Evolutionary conservation across 768 basidiomycete genomes (phyloP), one percentile per base, ranked within the genome.

Genomic region (Clathrus columnatus): DNA sequence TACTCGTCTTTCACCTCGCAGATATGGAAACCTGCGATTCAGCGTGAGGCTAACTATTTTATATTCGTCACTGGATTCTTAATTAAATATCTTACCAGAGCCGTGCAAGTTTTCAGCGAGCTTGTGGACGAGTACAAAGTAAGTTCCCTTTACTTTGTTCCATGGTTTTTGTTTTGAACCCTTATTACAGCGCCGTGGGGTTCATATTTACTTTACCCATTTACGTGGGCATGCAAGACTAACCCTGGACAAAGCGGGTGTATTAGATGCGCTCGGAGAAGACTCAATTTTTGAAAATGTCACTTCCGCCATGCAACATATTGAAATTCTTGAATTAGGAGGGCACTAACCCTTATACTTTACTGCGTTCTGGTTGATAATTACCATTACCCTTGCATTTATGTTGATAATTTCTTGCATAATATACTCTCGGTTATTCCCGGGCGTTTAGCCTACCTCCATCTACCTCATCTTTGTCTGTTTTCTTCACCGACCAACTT

Each of bases 11-110:
- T 69, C 94, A 98, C 62, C 78, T 97, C 76, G 85, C 86, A 11
- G 95, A 98, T 69, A 87, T 96, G 3, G 90, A 93, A 56, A 79
- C 75, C 17, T 84, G 90, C 57, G 95, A 99, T 67, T 92, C 95
- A 7, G 91, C 90, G 87, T 94, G 64, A 68, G 86, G 72, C 20
- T 14, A 28, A n/a, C 5, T 1, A n/a, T 49, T 36, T 17, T n/a
- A 11, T 48, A 42, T 30, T 45, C 21, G 16, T 59, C 29, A 7
- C 24, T 32, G 32, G 48, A 29, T 21, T 43, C 42, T 6, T 17
- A 7, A 18, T 26, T 42, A 7, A 4, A n/a, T n/a, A 68, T 28
- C 51, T 21, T 32, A 26, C 11, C 62, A 91, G 89, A 26, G 91
- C 92, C 26, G 79, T 83, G 7, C 89, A 91, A 68, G 88, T 92